Conservation (phyloP, 495 filamentous ascomycete species). For the Xylaria sp. region DNA sequence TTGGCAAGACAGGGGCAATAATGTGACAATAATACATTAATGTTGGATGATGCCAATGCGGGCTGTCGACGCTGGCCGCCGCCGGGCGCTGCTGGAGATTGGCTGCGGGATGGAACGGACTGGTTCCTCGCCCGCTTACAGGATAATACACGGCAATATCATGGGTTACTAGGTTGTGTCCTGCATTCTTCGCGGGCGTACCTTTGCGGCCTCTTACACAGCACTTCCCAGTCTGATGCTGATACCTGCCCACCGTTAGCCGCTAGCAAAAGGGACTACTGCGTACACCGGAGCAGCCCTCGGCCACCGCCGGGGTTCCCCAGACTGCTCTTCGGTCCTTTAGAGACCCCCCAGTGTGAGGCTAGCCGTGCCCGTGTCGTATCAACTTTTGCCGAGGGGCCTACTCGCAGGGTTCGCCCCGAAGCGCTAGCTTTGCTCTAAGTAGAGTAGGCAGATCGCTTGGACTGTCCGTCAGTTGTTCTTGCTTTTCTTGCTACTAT, state of each 20-base stretch:
- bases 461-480: background rate
- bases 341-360: background rate
- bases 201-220: no score
- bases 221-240: background rate
- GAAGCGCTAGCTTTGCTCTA: background rate
- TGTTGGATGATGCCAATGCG: no score
- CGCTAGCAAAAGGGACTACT: background rate
- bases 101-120: no score
- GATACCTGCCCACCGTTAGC: background rate
- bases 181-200: no score
- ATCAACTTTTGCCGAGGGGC: background rate
- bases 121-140: no score
- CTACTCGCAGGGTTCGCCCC: background rate
- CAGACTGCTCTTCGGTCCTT: conserved; percentile 9
- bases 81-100: no score
- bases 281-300: background rate
- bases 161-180: background rate
- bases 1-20: no score
- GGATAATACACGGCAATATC: background rate
- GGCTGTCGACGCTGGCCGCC: no score
- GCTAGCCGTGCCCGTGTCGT: conserved; percentile 1
- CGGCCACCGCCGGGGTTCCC: background rate
- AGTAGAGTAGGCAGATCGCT: background rate
- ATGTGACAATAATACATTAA: no score
- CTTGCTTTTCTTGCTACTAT: no score